These are phyloP conservation scores for Pontederia paniculata DNA, from an alignment of 176 grass and related monocot genomes.

Conservation along the genomic window DNA sequence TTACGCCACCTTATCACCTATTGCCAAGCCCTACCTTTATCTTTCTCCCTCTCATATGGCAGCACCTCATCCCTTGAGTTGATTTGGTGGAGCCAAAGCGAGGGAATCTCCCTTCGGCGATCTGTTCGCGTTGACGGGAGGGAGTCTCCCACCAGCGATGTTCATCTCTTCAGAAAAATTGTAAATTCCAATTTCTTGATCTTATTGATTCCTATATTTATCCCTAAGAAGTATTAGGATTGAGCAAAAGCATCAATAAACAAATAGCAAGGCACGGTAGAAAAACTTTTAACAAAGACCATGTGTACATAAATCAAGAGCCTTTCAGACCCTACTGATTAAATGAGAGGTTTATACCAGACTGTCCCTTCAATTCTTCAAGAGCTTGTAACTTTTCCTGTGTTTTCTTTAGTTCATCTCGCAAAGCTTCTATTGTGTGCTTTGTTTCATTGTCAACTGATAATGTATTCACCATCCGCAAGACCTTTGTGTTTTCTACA, in stretches of 20 bases:
- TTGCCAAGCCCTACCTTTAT: no score
- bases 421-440: conserved; percentile 88
- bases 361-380: conserved; percentile 93
- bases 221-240: no score
- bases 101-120: no score
- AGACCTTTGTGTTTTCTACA: conserved; percentile 78
- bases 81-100: no score
- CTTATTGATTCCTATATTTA: no score
- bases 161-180: no score
- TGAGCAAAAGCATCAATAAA: neutral
- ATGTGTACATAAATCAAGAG: neutral
- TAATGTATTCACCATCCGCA: conserved; percentile 94
- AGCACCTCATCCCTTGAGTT: no score
- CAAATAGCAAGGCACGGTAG: conserved; percentile 6
- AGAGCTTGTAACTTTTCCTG: conserved; percentile 75
- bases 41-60: no score
- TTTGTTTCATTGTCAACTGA: conserved; percentile 89
- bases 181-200: no score
- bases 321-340: neutral
- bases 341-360: conserved; percentile 36
- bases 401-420: conserved; percentile 86
- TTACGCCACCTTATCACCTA: no score
- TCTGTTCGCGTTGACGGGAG: no score
- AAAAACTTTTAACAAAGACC: conserved; percentile 12
- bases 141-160: no score